Evolutionary conservation across 2,329 filamentous ascomycete genomes (phyloP).

Genomic region (Chaetomiaceae sp.): DNA sequence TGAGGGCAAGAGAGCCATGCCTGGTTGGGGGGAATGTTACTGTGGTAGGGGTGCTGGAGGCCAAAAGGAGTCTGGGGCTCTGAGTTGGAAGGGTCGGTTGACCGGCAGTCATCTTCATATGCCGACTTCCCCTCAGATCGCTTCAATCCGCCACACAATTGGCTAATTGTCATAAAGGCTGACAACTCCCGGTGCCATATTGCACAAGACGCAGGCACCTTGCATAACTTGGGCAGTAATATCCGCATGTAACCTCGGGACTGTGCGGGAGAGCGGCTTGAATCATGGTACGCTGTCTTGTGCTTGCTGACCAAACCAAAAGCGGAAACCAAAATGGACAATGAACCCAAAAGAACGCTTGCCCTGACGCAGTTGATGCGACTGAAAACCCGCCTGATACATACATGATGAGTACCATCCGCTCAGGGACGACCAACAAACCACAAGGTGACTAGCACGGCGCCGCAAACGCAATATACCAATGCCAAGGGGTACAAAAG

Average conservation of each 20-base stretch:
- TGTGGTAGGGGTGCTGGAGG: background rate
- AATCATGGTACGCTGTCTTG: background rate
- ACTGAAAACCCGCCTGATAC: background rate
- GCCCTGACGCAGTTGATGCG: background rate
- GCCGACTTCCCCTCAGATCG: conserved; percentile 9
- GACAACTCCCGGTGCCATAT: background rate
- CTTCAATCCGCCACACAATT: background rate
- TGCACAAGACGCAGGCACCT: background rate
- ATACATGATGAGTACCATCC: background rate
- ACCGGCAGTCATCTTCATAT: background rate
- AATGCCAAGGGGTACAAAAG: too few species aligned
- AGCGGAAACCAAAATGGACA: too few species aligned
- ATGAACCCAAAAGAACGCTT: too few species aligned
- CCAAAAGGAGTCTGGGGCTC: background rate
- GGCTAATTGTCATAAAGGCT: background rate
- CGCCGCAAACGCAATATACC: too few species aligned
- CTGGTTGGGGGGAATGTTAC: background rate
- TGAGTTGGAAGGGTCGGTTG: background rate
- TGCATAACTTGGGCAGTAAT: background rate
- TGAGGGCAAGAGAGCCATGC: background rate
- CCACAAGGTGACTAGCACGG: too few species aligned
- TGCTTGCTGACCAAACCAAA: too few species aligned
- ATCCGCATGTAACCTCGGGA: background rate
- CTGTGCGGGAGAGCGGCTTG: background rate
- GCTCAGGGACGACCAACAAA: too few species aligned